These are phyloP conservation scores for Stagonosporopsis cucurbitacearum DNA, from an alignment of 2,329 filamentous ascomycete species.

Conservation along the genomic window DNA sequence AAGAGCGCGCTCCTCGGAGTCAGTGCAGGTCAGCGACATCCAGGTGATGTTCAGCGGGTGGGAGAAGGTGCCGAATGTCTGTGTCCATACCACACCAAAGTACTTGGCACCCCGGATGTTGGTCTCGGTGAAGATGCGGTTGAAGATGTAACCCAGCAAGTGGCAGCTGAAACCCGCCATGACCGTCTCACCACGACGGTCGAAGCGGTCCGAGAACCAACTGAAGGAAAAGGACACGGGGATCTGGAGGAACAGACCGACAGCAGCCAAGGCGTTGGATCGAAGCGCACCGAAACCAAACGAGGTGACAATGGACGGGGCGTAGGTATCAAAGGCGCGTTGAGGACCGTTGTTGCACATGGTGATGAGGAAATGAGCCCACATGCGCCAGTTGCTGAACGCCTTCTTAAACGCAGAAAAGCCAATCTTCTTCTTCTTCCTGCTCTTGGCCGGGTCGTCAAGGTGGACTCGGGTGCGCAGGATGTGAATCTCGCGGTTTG, in stretches of 20 bases:
- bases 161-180: constrained; percentile 56
- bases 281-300: constrained; percentile 59
- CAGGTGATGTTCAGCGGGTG: constrained; percentile 67
- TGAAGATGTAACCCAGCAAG: constrained; percentile 61
- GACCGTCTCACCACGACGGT: constrained; percentile 60
- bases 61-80: constrained; percentile 61
- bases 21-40: constrained; percentile 63
- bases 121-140: constrained; percentile 57
- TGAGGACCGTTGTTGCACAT: constrained; percentile 58
- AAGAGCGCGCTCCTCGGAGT: constrained; percentile 64
- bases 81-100: constrained; percentile 64
- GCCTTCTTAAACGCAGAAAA: constrained; percentile 55
- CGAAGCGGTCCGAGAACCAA: constrained; percentile 60
- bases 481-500: constrained; percentile 27
- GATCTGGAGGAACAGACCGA: constrained; percentile 61
- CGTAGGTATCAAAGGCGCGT: constrained; percentile 59
- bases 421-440: constrained; percentile 59
- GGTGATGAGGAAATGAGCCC: constrained; percentile 60
- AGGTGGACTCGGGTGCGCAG: constrained; percentile 24
- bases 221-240: constrained; percentile 61
- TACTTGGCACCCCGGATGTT: constrained; percentile 53
- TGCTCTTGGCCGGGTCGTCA: constrained; percentile 35
- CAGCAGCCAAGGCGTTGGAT: constrained; percentile 62
- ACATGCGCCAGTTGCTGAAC: constrained; percentile 60
- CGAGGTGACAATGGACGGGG: constrained; percentile 60